phyloP scores from a whole-genome alignment of 805 yeast genomes.

The Candida saitoana region DNA sequence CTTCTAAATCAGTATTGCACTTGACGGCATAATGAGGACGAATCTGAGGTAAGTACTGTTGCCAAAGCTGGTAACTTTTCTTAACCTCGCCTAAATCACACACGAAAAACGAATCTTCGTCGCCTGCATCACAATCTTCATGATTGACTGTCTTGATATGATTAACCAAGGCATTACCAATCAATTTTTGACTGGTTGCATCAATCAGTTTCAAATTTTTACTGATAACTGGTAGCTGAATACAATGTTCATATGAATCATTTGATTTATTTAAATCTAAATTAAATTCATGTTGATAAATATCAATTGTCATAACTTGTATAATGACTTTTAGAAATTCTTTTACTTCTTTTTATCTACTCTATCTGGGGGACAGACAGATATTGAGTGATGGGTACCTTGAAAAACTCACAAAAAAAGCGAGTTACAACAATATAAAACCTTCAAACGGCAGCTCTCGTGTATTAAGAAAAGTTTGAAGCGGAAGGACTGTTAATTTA shows the following conservation, averaged over 20 bases:
- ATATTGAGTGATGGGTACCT: slow-evolving; percentile 2
- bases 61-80: slow-evolving; percentile 65
- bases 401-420: slow-evolving; percentile 27
- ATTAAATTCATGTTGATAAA: slow-evolving; percentile 3
- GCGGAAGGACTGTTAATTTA: background rate
- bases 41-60: slow-evolving; percentile 59
- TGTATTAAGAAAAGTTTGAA: slow-evolving; percentile 7
- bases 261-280: slow-evolving; percentile 1
- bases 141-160: slow-evolving; percentile 46
- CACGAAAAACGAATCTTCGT: slow-evolving; percentile 82
- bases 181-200: slow-evolving; percentile 11
- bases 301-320: slow-evolving; percentile 18
- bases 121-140: slow-evolving; percentile 65
- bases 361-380: slow-evolving; percentile 6
- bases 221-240: background rate
- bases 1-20: slow-evolving; percentile 72
- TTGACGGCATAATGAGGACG: slow-evolving; percentile 93
- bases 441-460: slow-evolving; percentile 48
- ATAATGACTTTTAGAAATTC: no score
- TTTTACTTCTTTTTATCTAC: background rate
- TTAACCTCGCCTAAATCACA: slow-evolving; percentile 76
- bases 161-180: slow-evolving; percentile 36
- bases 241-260: background rate
- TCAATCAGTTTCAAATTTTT: background rate
- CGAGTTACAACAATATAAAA: slow-evolving; percentile 24